Conservation (phyloP, 2,329 filamentous ascomycete genomes). For the Tolypocladium paradoxum region DNA sequence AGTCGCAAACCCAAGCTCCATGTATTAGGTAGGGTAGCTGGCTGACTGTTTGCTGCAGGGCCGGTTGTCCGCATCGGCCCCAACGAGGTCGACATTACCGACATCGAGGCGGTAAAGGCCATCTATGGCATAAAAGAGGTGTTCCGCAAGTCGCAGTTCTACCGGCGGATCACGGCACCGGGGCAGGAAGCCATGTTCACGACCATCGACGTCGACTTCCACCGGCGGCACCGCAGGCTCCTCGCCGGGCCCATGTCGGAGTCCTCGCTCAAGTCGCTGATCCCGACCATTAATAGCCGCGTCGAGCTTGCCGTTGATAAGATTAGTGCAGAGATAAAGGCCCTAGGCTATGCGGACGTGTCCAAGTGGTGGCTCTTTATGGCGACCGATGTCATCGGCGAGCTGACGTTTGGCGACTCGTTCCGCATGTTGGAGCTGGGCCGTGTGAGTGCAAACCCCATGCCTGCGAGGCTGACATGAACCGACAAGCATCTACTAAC, state of each 20-base stretch:
- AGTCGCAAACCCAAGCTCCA: background rate
- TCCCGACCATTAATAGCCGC: conserved; percentile 22
- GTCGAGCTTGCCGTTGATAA: conserved; percentile 27
- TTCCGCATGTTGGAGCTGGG: conserved; percentile 40
- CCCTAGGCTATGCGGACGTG: conserved; percentile 28
- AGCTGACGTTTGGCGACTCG: conserved; percentile 44
- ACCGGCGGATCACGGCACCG: conserved; percentile 9
- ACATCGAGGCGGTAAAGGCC: conserved; percentile 12
- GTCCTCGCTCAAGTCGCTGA: conserved; percentile 18
- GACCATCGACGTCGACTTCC: conserved; percentile 25
- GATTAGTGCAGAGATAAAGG: conserved; percentile 32
- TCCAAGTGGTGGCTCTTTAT: conserved; percentile 44
- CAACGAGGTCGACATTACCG: conserved; percentile 11
- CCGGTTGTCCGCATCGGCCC: conserved; percentile 15
- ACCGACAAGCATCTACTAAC: background rate
- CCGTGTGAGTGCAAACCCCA: conserved; percentile 21
- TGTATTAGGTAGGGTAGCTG: too few relatives aligned
- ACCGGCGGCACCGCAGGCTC: conserved; percentile 29
- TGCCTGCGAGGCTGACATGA: background rate
- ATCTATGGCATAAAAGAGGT: conserved; percentile 20
- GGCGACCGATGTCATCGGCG: conserved; percentile 41
- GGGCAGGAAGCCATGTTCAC: conserved; percentile 22
- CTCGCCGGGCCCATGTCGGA: conserved; percentile 29
- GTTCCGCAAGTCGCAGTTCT: conserved; percentile 14
- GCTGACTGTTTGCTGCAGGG: conserved; percentile 3